Evolutionary conservation across 192 early-diverging fungal species (phyloP).

Genomic region (Umbelopsis sp.): DNA sequence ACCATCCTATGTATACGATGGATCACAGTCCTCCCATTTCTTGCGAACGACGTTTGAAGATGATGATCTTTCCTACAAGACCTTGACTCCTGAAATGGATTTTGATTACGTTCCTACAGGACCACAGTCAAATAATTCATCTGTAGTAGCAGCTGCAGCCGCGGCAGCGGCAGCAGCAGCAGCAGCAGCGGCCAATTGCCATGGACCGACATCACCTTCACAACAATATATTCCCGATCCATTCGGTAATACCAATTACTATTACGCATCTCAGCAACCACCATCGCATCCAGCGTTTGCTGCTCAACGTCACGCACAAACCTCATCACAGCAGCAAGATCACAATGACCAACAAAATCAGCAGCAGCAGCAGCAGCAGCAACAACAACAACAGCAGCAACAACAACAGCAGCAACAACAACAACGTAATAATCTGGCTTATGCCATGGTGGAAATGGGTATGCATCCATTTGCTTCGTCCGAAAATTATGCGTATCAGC

Average conservation of each 20-base stretch:
- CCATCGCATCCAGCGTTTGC: background rate
- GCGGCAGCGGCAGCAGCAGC: background rate
- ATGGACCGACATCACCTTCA: background rate
- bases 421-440: slow-evolving; percentile 12
- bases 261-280: slow-evolving; percentile 14
- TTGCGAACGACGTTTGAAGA: slow-evolving; percentile 20
- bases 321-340: background rate
- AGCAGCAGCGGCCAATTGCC: slow-evolving; percentile 7
- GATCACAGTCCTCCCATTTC: background rate
- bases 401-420: background rate
- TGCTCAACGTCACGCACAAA: background rate
- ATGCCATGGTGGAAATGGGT: slow-evolving; percentile 15
- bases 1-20: slow-evolving; percentile 19
- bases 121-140: background rate
- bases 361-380: background rate
- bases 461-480: slow-evolving; percentile 15
- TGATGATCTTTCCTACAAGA: slow-evolving; percentile 18
- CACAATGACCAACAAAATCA: too few relatives aligned
- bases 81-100: slow-evolving; percentile 24
- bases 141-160: background rate
- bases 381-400: background rate
- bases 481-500: background rate
- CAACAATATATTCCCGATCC: slow-evolving; percentile 10
- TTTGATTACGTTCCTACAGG: slow-evolving; percentile 25
- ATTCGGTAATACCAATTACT: slow-evolving; percentile 13